Base-by-base conservation (phyloP, 2,329 filamentous ascomycete species). In the Byssoonygena ceratinophila region DNA sequence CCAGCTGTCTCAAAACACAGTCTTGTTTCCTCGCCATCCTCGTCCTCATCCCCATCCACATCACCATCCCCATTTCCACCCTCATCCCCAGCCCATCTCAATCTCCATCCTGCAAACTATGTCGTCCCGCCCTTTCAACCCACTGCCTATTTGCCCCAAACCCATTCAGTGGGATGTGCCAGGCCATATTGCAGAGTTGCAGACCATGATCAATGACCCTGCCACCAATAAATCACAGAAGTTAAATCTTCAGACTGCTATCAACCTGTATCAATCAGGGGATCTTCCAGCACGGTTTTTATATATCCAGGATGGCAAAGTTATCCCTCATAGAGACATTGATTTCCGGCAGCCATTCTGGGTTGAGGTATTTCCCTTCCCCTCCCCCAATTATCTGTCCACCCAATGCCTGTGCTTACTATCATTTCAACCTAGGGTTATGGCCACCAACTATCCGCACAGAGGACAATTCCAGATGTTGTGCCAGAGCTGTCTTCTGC, bases 301-400 rank as follows among this genome's bases (percentile, higher is more conserved):
- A 44, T 36, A 27, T 16, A 54, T 56, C 22, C 54, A 56, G 34
- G 52, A 56, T 27, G 54, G 46, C 44, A 56, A 54, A 46, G 51
- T 52, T 47, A 36, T 54, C 31, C n/a, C n/a, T 12, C 36, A 44
- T 46, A 47, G 37, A 25, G 31, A 54, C 48, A 22, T 56, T 46
- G 43, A 54, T 54, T 44, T 52, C 31, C n/a, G 12, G 18, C 46
- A 40, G 18, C 37, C 54, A n/a, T 56, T n/a, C 18, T 54, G 54
- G 54, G 18, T 23, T n/a, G 46, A 55, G 43, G 54, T 52, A 51
- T 34, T 40, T 41, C 16, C 32, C 36, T 37, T 32, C 29, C 22
- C 31, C 1, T n/a, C n/a, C 5, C 25, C 27, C 7, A 12, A 12
- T 18, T 25, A 51, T 37, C 45, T 34, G 22, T 50, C n/a, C 23